These are phyloP conservation scores for Irpex rosettiformis DNA, from an alignment of 1,284 basidiomycete genomes.

Conservation along the genomic window DNA sequence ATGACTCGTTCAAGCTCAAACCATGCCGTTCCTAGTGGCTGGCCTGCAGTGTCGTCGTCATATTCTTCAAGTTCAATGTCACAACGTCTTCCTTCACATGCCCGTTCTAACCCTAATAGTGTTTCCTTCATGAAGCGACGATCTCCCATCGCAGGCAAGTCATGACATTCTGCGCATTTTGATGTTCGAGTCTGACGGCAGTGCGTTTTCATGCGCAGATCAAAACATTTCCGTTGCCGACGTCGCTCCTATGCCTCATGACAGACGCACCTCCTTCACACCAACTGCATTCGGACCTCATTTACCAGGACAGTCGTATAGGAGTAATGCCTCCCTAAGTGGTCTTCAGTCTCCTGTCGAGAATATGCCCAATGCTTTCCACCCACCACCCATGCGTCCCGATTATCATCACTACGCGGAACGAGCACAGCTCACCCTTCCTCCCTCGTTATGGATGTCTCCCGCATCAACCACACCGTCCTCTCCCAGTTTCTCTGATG, in stretches of 20 bases:
- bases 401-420: constrained; percentile 37
- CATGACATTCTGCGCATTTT: constrained; percentile 17
- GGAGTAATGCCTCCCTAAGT: constrained; percentile 4
- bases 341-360: neutral
- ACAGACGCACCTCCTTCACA: constrained; percentile 22
- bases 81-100: constrained; percentile 26
- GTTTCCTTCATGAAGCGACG: constrained; percentile 25
- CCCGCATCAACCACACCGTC: constrained; percentile 49
- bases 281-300: constrained; percentile 19
- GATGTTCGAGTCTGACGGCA: constrained; percentile 17
- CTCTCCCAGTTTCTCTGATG: constrained; percentile 34
- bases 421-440: constrained; percentile 50
- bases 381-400: constrained; percentile 10
- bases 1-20: constrained; percentile 16
- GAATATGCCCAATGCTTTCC: constrained; percentile 1
- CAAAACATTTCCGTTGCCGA: constrained; percentile 5
- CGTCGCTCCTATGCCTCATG: constrained; percentile 10
- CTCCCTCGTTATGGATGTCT: constrained; percentile 81
- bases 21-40: constrained; percentile 17
- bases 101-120: constrained; percentile 23
- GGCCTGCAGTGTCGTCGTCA: constrained; percentile 26
- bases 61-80: constrained; percentile 26
- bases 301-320: constrained; percentile 6
- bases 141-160: constrained; percentile 24
- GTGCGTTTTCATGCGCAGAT: neutral